Conservation (phyloP, 441 rosid genomes). For the Gossypium schwendimanii region DNA sequence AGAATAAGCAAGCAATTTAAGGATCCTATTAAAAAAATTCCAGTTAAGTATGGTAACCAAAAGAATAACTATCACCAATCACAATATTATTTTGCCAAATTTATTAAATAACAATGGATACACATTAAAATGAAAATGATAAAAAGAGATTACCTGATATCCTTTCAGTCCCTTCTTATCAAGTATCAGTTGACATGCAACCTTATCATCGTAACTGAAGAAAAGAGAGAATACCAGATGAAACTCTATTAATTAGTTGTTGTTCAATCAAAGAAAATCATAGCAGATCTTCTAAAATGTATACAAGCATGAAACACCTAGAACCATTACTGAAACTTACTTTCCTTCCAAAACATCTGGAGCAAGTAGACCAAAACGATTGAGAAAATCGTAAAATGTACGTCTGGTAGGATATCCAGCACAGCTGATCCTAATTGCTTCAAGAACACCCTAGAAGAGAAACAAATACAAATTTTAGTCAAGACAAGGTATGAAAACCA, state of each 20-base stretch:
- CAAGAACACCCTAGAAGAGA: conserved; percentile 80
- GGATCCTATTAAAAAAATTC: neutral
- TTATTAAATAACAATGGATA: conserved; percentile 1
- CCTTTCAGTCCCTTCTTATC: conserved; percentile 88
- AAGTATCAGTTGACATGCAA: conserved; percentile 89
- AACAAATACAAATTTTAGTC: neutral
- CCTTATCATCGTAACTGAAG: conserved; percentile 85
- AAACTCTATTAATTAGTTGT: neutral
- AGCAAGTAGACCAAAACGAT: conserved; percentile 97
- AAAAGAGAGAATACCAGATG: conserved; percentile 17
- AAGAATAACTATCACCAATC: neutral
- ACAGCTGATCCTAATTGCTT: conserved; percentile 99
- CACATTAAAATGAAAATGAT: neutral
- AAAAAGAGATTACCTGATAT: conserved; percentile 67
- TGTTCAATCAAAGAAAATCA: neutral
- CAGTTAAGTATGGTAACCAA: neutral
- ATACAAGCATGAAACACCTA: neutral
- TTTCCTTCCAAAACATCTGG: conserved; percentile 95
- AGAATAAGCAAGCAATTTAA: neutral
- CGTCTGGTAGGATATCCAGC: conserved; percentile 99
- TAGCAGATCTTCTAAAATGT: conserved; percentile 1
- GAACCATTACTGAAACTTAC: conserved; percentile 41
- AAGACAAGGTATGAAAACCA: neutral
- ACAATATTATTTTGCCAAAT: conserved; percentile 4
- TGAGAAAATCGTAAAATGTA: conserved; percentile 93